Base-by-base conservation (phyloP, 148 eudicot genomes). In the Camellia lanceoleosa region DNA sequence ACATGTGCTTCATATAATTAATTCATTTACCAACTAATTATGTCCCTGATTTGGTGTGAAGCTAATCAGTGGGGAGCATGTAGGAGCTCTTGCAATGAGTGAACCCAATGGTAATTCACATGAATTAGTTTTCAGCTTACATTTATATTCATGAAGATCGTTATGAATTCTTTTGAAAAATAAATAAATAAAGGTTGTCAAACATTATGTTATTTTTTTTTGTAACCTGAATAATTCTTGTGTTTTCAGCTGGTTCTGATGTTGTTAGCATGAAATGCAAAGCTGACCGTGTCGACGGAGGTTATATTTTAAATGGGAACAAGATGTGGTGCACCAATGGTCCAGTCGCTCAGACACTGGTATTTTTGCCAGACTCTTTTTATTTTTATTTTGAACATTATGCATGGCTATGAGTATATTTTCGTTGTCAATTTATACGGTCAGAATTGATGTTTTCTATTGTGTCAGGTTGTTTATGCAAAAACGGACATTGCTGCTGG, bases 241-340 rank as follows among this genome's bases (percentile, higher is more conserved):
- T 60, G 43, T 64, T 46, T 76, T 74, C 90, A 96, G 99, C 99
- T 86, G 99, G 99, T 75, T 96, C 99, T 1, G 99, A 96, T 90
- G 99, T 96, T 80, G 95, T 96, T 73, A 90, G 99, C 90, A 96
- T 96, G 99, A 96, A 94, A 80, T 96, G 99, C 86, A 96, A 84
- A 89, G 99, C 99, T 85, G 98, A 94, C 63, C 89, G 81, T 78
- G 90, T 85, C 85, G 93, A 94, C 75, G 98, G 95, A 51, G 99
- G 98, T 78, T 96, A 94, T 80, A 54, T 91, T 82, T 76, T 96
- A 67, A 96, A 94, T 68, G 99, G 99, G 80, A 96, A 96, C 86
- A 96, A 96, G 86, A 96, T 96, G 99, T 96, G 99, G 99, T 96
- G 99, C 87, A 96, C 98, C 30, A 96, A 96, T 90, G 99, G 99